Evolutionary conservation across 2,329 filamentous ascomycete genomes (phyloP).

Genomic region (Hypoxylon sp.): DNA sequence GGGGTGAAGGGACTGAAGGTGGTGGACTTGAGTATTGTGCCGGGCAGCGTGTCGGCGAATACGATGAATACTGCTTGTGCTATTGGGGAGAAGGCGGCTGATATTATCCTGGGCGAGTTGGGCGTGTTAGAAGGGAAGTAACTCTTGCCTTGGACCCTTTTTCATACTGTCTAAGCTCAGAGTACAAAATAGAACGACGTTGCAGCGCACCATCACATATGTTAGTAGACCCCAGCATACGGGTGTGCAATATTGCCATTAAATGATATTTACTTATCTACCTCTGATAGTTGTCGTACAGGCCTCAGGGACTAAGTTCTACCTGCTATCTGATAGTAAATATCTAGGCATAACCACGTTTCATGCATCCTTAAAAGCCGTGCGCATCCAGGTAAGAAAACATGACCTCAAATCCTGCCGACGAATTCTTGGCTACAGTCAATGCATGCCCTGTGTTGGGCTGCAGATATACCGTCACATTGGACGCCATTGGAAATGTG

Average conservation of each 20-base stretch:
- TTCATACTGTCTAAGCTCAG: too few species aligned
- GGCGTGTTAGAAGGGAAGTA: conserved; percentile 6
- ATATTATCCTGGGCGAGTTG: conserved; percentile 11
- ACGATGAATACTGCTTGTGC: conserved; percentile 12
- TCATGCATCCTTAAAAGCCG: background rate
- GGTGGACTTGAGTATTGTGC: conserved; percentile 18
- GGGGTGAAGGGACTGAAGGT: conserved; percentile 10
- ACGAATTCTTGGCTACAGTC: background rate
- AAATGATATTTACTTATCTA: background rate
- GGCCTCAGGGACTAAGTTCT: background rate
- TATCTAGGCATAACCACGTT: background rate
- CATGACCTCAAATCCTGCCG: background rate
- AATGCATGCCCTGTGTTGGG: background rate
- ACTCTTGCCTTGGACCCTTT: background rate
- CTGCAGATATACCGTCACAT: background rate
- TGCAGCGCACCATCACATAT: too few species aligned
- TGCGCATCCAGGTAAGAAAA: background rate
- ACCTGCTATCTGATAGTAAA: background rate
- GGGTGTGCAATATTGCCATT: background rate
- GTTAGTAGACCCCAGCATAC: too few species aligned
- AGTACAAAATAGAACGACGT: too few species aligned
- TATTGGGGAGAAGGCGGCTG: conserved; percentile 6
- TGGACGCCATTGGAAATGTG: background rate
- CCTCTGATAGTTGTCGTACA: background rate
- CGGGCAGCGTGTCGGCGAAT: conserved; percentile 9